A percentile compares a stretch with the other conserved stretches of the same genome.
Conservation (phyloP, 768 basidiomycete species). For the Tylopilus cervinicoccineus region DNA sequence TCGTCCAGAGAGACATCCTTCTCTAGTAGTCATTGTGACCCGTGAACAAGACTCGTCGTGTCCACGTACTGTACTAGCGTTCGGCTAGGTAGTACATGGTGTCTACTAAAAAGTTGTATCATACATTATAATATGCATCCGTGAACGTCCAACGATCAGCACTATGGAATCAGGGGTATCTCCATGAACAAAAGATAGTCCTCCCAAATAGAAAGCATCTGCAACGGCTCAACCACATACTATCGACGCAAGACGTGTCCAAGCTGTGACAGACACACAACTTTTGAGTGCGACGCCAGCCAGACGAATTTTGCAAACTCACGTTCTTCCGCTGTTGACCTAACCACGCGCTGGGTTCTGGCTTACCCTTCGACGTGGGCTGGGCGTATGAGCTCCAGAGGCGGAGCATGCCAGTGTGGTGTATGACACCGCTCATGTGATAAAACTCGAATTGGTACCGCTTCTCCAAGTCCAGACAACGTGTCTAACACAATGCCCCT, state of each 20-base stretch:
- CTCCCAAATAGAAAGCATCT: background rate
- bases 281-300: background rate
- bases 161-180: constrained; percentile 11
- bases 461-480: constrained; percentile 49
- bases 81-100: no score
- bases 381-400: constrained; percentile 57
- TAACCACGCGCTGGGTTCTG: constrained; percentile 65
- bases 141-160: background rate
- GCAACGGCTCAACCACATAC: background rate
- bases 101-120: constrained; percentile 1
- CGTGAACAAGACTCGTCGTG: no score
- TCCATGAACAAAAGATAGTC: constrained; percentile 7
- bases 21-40: no score
- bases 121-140: no score
- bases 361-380: constrained; percentile 39
- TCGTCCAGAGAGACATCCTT: background rate
- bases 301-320: background rate
- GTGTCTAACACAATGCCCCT: constrained; percentile 35
- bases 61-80: background rate
- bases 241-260: constrained; percentile 28
- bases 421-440: constrained; percentile 74
- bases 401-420: constrained; percentile 62
- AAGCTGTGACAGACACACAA: constrained; percentile 17
- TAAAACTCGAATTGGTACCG: constrained; percentile 76
- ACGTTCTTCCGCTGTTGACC: constrained; percentile 57